phyloP scores from a whole-genome alignment of 2,329 filamentous ascomycete genomes.

The Ophiostoma tasmaniense region DNA sequence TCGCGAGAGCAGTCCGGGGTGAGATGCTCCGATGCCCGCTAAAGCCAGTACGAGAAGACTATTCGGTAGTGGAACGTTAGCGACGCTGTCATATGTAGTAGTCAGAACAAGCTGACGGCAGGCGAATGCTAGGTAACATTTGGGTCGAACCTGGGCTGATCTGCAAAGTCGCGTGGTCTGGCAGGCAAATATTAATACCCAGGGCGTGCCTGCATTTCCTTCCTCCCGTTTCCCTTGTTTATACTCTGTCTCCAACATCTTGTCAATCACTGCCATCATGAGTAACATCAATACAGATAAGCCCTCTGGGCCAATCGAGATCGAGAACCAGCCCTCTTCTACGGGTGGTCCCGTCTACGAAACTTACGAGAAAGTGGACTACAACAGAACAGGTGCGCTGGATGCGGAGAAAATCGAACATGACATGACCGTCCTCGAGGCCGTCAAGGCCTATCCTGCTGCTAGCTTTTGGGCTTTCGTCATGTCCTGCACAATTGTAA shows the following conservation, averaged over 20 bases:
- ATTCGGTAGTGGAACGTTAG: neutral
- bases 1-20: neutral
- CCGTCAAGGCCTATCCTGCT: constrained; percentile 29
- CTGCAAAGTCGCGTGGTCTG: neutral
- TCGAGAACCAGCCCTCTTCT: neutral
- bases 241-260: neutral
- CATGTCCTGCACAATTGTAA: constrained; percentile 35
- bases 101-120: neutral
- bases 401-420: constrained; percentile 42
- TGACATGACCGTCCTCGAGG: constrained; percentile 29
- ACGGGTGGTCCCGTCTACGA: neutral
- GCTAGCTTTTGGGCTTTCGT: constrained; percentile 33
- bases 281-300: neutral
- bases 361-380: neutral
- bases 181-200: neutral
- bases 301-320: neutral
- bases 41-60: neutral
- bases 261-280: neutral
- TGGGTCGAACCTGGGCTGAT: neutral
- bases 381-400: constrained; percentile 37
- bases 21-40: neutral
- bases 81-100: neutral
- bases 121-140: neutral
- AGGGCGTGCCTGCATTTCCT: neutral
- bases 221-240: neutral